phyloP scores from a whole-genome alignment of 75 land plant species.

The Larix kaempferi region DNA sequence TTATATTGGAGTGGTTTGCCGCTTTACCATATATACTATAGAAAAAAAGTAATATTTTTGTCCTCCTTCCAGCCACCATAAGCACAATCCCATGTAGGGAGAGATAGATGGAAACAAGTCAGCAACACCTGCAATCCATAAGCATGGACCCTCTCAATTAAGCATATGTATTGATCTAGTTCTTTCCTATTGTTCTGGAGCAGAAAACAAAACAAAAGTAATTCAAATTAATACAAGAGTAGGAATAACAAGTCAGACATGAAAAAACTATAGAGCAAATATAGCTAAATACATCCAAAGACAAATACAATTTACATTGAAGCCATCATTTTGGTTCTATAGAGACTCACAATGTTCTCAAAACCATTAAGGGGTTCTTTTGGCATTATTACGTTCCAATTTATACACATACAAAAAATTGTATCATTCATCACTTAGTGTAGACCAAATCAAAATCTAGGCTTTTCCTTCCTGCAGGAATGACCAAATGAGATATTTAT shows the following conservation, averaged over 20 bases:
- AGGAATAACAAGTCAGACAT: background rate
- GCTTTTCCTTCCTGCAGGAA: conserved; percentile 70
- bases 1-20: too few relatives aligned
- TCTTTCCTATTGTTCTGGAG: conserved; percentile 78
- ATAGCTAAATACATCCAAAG: background rate
- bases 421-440: conserved; percentile 73
- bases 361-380: conserved; percentile 65
- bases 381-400: conserved; percentile 91
- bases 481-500: too few relatives aligned
- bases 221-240: background rate
- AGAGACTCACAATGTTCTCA: conserved; percentile 23
- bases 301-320: background rate
- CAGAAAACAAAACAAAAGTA: background rate
- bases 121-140: conserved; percentile 98
- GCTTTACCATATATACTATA: too few relatives aligned
- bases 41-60: too few relatives aligned
- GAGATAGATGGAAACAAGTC: conserved; percentile 90
- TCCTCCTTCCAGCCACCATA: conserved; percentile 13
- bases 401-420: conserved; percentile 86
- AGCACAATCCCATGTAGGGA: conserved; percentile 94
- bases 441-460: conserved; percentile 92
- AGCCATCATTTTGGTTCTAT: conserved; percentile 57
- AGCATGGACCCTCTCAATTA: conserved; percentile 62
- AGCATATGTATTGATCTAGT: conserved; percentile 74
- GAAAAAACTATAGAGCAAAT: background rate